Evolutionary conservation across 2,329 filamentous ascomycete species (phyloP).

Genomic region (Ophiostoma ulmi): DNA sequence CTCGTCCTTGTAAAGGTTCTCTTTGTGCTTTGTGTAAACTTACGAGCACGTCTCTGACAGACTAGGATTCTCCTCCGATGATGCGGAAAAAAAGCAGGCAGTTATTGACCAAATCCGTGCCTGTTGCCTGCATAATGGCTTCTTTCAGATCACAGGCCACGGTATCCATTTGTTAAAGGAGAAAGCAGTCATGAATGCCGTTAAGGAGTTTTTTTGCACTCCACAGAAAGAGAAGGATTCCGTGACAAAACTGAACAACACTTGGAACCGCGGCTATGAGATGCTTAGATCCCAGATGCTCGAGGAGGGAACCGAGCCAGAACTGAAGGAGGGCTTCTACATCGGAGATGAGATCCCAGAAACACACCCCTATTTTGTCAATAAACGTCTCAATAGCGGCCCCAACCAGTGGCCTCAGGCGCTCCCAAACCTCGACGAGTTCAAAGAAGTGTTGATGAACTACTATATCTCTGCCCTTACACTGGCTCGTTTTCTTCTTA

Average conservation of each 20-base stretch:
- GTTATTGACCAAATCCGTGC: conserved; percentile 30
- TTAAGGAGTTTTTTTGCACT: conserved; percentile 46
- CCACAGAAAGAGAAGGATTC: conserved; percentile 40
- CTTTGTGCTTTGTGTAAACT: neutral
- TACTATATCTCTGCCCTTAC: conserved; percentile 22
- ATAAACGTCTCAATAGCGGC: conserved; percentile 30
- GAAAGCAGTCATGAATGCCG: conserved; percentile 38
- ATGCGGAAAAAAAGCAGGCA: conserved; percentile 18
- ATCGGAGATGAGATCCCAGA: conserved; percentile 33
- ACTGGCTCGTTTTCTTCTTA: conserved; percentile 22
- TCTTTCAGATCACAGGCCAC: conserved; percentile 50
- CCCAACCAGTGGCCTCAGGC: conserved; percentile 33
- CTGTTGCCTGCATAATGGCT: conserved; percentile 45
- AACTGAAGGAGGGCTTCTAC: conserved; percentile 37
- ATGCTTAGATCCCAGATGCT: conserved; percentile 34
- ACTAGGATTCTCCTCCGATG: conserved; percentile 22
- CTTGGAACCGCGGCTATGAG: conserved; percentile 37
- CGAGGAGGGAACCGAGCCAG: conserved; percentile 33
- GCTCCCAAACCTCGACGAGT: conserved; percentile 16
- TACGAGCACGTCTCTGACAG: neutral
- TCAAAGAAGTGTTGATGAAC: conserved; percentile 18
- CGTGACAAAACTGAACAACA: conserved; percentile 33
- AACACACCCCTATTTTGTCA: conserved; percentile 24
- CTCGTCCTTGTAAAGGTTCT: neutral
- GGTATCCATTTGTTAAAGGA: conserved; percentile 40